A percentile compares a stretch with the other conserved stretches of the same genome.
Conservation (phyloP, 2,329 filamentous ascomycete species). For the Shiraia sp. region DNA sequence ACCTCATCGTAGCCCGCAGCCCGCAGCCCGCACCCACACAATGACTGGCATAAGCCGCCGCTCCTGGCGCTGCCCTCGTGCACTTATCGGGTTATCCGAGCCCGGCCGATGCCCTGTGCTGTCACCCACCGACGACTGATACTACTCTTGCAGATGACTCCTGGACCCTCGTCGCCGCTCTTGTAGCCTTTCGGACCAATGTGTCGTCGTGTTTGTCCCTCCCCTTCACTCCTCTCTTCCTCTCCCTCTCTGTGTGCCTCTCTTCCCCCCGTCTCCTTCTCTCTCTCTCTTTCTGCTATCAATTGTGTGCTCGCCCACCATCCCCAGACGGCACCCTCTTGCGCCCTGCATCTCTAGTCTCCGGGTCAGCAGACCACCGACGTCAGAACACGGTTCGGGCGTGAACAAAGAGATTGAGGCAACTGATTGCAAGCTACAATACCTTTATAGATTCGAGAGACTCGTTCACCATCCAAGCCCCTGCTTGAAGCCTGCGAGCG, state of each 20-base stretch:
- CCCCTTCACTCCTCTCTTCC: constrained; percentile 6
- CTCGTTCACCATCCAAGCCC: background rate
- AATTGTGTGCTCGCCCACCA: background rate
- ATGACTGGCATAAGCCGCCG: constrained; percentile 14
- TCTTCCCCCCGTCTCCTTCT: constrained; percentile 1
- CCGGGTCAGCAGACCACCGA: constrained; percentile 8
- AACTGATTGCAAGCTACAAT: background rate
- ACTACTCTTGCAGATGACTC: constrained; percentile 21
- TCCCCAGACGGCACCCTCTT: background rate
- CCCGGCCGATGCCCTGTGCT: constrained; percentile 25
- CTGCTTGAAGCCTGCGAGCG: background rate
- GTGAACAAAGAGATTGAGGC: constrained; percentile 2
- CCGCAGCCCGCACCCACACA: constrained; percentile 13
- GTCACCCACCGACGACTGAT: constrained; percentile 14
- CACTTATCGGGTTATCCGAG: constrained; percentile 30
- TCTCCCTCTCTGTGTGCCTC: too few relatives aligned
- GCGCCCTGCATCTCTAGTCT: constrained; percentile 8
- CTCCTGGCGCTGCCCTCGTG: constrained; percentile 18
- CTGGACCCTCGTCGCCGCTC: too few relatives aligned
- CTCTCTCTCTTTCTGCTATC: background rate
- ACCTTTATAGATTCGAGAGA: background rate
- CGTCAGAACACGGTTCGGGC: constrained; percentile 14
- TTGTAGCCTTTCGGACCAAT: too few relatives aligned
- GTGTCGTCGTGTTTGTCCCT: constrained; percentile 5
- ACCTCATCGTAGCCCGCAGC: background rate